Evolutionary conservation across 176 grass and related monocot species (phyloP), one percentile per base, ranked within the genome.

Genomic region (Oryza officinalis): DNA sequence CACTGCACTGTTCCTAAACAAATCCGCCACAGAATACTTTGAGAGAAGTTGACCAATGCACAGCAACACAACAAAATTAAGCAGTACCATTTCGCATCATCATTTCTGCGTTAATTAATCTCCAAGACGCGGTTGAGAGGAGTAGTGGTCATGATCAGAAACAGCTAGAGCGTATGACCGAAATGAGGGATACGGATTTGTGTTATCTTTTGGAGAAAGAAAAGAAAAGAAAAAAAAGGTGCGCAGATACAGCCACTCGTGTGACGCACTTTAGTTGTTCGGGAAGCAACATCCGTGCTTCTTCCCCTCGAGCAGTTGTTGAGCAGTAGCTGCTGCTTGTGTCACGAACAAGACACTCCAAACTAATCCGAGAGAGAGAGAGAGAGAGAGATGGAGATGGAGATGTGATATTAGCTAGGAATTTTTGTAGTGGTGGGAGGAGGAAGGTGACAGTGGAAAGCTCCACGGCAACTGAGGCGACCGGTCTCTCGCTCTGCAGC

Each of bases 1-100:
- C 59, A 44, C 18, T 35, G 41, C 45, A 38, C 46, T 27, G 32
- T 37, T 75, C 26, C 52, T 59, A n/a, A 77, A 71, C 77, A 57
- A 81, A 22, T 49, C 41, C 17, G 40, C 47, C 35, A 52, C 31
- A 33, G 14, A 70, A 49, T 14, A 59, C 27, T 72, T 85, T n/a
- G 47, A 14, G 47, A 22, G 43, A 89, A 86, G 78, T 82, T 89
- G 66, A 89, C 78, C 78, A 44, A 18, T 32, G 44, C 77, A 76
- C 45, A 63, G 27, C 13, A 17, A 9, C 37, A 52, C 0, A 30
- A 18, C 69, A 67, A 60, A 60, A 60, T 25, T 61, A 61, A 61
- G 4, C 57, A n/a, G 2, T 25, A 11, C 57, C 35, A 82, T 78
- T 78, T 52, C 27, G 73, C 78, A 18, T 46, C 59, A 20, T 15